These are phyloP conservation scores for Talaromyces stipitatus DNA, from an alignment of 495 filamentous ascomycete genomes.

Conservation along the genomic window DNA sequence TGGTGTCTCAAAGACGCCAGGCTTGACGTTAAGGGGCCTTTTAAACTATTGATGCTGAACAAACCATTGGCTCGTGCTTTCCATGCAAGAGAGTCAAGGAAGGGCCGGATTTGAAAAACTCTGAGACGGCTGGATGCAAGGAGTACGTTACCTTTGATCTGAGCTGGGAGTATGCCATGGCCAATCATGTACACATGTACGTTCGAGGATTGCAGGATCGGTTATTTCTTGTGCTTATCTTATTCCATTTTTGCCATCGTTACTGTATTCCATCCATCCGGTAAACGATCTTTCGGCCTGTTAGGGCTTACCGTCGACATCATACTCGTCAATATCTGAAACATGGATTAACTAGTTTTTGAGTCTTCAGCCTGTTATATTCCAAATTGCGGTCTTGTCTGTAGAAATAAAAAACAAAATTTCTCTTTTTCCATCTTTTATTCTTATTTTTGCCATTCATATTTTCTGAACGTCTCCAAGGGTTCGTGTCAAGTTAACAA, in stretches of 20 bases:
- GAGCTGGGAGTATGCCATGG: not conserved
- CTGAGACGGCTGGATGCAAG: not conserved
- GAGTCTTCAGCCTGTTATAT: too few species aligned
- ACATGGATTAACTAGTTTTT: not conserved
- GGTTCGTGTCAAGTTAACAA: not conserved
- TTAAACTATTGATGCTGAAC: not conserved
- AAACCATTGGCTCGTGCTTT: not conserved
- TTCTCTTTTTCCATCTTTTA: not conserved
- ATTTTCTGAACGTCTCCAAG: not conserved
- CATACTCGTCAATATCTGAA: not conserved
- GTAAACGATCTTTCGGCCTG: not conserved
- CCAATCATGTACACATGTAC: not conserved
- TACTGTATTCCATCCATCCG: not conserved
- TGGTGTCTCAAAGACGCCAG: not conserved
- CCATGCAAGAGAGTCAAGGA: too few species aligned
- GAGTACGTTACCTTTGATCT: not conserved
- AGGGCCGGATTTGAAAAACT: too few species aligned
- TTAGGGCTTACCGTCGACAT: not conserved
- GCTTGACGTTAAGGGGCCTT: not conserved
- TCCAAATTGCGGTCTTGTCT: too few species aligned
- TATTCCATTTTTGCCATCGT: not conserved
- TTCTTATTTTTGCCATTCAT: not conserved
- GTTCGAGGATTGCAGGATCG: not conserved
- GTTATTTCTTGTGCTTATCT: not conserved
- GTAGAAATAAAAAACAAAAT: not conserved